Percentiles rank a stretch among this genome's conserved stretches.
phyloP scores from a whole-genome alignment of 139 green algal genomes.

The Chlamydomonas sp. region DNA sequence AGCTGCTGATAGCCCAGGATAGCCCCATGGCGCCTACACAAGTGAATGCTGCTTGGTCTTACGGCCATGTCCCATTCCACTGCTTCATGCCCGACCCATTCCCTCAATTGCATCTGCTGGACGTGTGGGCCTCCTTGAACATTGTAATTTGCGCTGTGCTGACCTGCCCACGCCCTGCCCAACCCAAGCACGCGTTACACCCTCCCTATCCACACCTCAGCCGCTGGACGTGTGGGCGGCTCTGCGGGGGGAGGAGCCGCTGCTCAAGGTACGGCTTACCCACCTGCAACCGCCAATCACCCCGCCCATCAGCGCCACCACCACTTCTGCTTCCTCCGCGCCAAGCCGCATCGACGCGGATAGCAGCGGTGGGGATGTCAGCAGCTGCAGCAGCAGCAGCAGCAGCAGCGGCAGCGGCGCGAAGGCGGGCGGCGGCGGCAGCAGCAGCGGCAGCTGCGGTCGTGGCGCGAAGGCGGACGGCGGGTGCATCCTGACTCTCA shows the following conservation, averaged over 20 bases:
- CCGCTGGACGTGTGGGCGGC: conserved; percentile 4
- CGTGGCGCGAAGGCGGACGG: background rate
- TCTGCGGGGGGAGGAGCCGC: conserved; percentile 30
- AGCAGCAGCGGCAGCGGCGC: background rate
- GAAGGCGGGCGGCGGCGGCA: background rate
- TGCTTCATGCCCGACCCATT: background rate
- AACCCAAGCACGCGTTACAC: no score
- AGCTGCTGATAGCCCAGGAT: no score
- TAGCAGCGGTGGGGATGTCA: background rate
- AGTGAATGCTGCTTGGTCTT: no score
- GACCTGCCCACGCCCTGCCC: background rate
- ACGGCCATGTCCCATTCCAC: no score
- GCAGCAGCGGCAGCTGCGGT: background rate
- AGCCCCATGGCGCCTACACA: no score
- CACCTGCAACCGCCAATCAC: background rate
- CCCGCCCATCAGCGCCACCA: no score
- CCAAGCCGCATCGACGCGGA: background rate
- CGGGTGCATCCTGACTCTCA: conserved; percentile 52
- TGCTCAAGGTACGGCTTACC: conserved; percentile 43
- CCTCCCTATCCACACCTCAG: conserved; percentile 1
- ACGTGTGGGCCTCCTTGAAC: background rate
- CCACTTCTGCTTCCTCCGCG: no score
- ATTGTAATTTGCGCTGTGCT: background rate
- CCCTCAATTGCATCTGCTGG: background rate
- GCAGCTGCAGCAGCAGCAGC: background rate